Evolutionary conservation across 2,329 filamentous ascomycete species (phyloP).

Genomic region (Ceratocystis ficicola): DNA sequence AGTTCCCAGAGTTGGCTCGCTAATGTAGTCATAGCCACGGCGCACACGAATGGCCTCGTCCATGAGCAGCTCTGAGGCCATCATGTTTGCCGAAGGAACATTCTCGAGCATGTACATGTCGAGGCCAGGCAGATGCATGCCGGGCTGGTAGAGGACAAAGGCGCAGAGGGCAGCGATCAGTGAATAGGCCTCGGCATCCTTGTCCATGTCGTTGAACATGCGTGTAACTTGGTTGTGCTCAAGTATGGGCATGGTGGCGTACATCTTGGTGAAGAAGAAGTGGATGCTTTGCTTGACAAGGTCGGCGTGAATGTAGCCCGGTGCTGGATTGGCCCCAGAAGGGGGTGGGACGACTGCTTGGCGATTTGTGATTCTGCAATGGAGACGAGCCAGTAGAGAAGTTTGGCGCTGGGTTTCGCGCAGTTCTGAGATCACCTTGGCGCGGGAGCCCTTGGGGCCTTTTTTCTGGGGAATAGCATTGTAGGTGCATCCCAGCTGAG

Average conservation of each 20-base stretch:
- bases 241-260: conserved; percentile 51
- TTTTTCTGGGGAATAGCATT: conserved; percentile 66
- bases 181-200: conserved; percentile 51
- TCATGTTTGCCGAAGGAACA: conserved; percentile 46
- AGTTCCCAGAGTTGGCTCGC: conserved; percentile 43
- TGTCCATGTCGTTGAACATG: conserved; percentile 48
- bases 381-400: conserved; percentile 49
- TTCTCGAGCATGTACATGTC: conserved; percentile 47
- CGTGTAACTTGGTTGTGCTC: conserved; percentile 47
- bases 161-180: conserved; percentile 52
- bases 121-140: conserved; percentile 47
- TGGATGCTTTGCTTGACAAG: conserved; percentile 54
- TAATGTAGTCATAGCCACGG: conserved; percentile 49
- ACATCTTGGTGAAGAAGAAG: conserved; percentile 58
- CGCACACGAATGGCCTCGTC: conserved; percentile 55
- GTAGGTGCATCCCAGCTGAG: conserved; percentile 58
- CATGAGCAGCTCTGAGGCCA: conserved; percentile 53
- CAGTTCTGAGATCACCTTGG: conserved; percentile 63
- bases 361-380: conserved; percentile 45
- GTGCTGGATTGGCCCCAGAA: conserved; percentile 38
- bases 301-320: conserved; percentile 48
- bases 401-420: conserved; percentile 56
- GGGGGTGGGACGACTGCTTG: conserved; percentile 26
- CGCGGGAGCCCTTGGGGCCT: conserved; percentile 60
- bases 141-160: conserved; percentile 57